Conservation (phyloP, 1,139 yeast species). For the Scheffersomyces insectosa region DNA sequence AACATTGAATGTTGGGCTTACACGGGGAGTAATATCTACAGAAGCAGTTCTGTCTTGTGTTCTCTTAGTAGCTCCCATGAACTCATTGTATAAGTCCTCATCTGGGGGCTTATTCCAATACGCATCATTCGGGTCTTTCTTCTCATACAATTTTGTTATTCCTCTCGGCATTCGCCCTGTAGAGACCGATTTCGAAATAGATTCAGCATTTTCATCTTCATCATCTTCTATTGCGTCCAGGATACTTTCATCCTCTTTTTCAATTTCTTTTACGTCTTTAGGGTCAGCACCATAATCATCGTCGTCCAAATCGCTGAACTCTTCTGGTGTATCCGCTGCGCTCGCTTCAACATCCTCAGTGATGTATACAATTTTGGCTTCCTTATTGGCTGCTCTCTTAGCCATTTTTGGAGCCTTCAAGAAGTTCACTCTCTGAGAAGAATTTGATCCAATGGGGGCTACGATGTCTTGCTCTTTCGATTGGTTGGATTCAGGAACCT, state of each 20-base stretch:
- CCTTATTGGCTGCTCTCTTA: background rate
- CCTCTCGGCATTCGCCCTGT: background rate
- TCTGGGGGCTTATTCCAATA: conserved; percentile 28
- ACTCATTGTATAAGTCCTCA: conserved; percentile 22
- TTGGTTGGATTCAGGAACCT: too few species aligned
- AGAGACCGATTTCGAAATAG: background rate
- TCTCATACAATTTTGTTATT: background rate
- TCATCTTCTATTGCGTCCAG: background rate
- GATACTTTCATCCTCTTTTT: background rate
- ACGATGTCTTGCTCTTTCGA: too few species aligned
- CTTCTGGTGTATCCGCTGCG: background rate
- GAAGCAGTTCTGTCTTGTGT: background rate
- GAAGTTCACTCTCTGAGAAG: background rate
- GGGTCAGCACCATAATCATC: background rate
- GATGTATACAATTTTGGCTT: background rate
- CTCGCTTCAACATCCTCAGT: background rate
- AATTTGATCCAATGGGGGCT: too few species aligned
- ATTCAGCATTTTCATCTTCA: background rate
- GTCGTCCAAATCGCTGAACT: background rate
- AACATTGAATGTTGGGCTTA: too few species aligned
- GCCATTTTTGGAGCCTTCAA: background rate
- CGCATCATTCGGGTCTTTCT: conserved; percentile 22
- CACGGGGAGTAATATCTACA: too few species aligned
- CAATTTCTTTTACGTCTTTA: background rate
- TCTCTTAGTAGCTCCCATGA: conserved; percentile 15